phyloP scores from a whole-genome alignment of 768 basidiomycete species.

The Russula earlei region DNA sequence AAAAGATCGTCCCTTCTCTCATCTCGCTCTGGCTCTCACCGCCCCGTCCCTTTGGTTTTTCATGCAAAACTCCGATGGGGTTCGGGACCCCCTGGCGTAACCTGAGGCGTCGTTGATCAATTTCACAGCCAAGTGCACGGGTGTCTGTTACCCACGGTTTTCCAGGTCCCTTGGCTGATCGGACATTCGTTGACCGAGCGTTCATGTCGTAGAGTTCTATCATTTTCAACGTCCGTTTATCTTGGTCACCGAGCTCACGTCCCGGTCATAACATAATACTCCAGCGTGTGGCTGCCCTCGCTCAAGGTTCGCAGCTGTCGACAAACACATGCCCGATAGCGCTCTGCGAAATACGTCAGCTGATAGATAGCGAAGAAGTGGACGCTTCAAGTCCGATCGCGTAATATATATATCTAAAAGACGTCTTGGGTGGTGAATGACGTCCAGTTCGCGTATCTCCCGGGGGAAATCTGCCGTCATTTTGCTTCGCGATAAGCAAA shows the following conservation, averaged over 20 bases:
- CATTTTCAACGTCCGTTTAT: no score
- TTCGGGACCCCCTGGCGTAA: neutral
- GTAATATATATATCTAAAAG: neutral
- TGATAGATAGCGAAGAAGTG: slow-evolving; percentile 2
- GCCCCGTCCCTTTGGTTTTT: neutral
- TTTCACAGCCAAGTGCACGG: neutral
- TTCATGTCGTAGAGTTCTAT: neutral
- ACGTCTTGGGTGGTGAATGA: neutral
- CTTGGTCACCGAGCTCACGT: neutral
- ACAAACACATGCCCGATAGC: neutral
- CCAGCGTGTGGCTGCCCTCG: neutral
- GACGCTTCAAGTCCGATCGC: slow-evolving; percentile 2
- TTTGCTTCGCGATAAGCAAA: slow-evolving; percentile 14
- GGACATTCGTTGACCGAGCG: neutral
- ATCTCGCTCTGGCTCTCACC: neutral
- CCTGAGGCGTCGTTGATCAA: slow-evolving; percentile 11
- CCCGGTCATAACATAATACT: neutral
- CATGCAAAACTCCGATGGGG: neutral
- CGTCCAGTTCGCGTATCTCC: slow-evolving; percentile 7
- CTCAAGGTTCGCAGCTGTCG: slow-evolving; percentile 1
- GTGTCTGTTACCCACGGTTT: neutral
- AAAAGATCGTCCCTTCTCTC: neutral
- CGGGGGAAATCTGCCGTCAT: neutral
- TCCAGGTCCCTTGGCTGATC: neutral
- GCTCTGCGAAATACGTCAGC: neutral